phyloP scores from a whole-genome alignment of 495 filamentous ascomycete genomes.

The Neurospora sp. region DNA sequence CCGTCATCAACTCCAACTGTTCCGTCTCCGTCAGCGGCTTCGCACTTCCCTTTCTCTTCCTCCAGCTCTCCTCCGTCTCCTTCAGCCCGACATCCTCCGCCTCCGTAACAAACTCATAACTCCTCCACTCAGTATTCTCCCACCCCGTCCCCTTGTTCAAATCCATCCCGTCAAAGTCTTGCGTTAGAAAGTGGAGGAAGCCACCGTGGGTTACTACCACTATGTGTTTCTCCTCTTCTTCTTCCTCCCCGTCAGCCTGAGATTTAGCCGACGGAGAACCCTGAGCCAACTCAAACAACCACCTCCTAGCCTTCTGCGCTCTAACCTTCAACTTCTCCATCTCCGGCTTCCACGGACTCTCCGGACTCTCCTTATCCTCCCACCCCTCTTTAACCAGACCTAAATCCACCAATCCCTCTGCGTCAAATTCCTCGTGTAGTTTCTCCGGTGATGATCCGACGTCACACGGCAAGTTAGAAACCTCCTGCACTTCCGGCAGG shows the following conservation, averaged over 20 bases:
- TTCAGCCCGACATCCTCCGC: conserved; percentile 40
- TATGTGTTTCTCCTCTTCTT: conserved; percentile 41
- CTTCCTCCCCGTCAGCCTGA: conserved; percentile 31
- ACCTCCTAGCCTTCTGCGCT: conserved; percentile 55
- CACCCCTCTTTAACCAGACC: conserved; percentile 50
- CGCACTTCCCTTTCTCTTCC: conserved; percentile 35
- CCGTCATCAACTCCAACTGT: conserved; percentile 28
- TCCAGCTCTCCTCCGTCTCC: conserved; percentile 51
- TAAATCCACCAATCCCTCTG: conserved; percentile 51
- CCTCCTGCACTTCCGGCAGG: conserved; percentile 84
- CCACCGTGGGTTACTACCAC: conserved; percentile 47
- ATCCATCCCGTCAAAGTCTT: conserved; percentile 64
- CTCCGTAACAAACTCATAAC: conserved; percentile 50
- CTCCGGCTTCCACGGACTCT: conserved; percentile 43
- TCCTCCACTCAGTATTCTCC: conserved; percentile 73
- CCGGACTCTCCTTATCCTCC: conserved; percentile 49
- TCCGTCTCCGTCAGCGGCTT: conserved; percentile 38
- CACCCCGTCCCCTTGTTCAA: conserved; percentile 63
- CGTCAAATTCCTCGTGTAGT: conserved; percentile 49
- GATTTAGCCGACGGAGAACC: not conserved
- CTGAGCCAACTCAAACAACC: conserved; percentile 46
- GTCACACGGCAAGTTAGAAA: conserved; percentile 67
- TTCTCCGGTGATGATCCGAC: conserved; percentile 49
- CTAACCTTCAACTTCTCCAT: conserved; percentile 49
- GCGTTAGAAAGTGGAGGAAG: conserved; percentile 59